These are phyloP conservation scores for Populus deltoides DNA, from an alignment of 345 rosid genomes.

Conservation along the genomic window DNA sequence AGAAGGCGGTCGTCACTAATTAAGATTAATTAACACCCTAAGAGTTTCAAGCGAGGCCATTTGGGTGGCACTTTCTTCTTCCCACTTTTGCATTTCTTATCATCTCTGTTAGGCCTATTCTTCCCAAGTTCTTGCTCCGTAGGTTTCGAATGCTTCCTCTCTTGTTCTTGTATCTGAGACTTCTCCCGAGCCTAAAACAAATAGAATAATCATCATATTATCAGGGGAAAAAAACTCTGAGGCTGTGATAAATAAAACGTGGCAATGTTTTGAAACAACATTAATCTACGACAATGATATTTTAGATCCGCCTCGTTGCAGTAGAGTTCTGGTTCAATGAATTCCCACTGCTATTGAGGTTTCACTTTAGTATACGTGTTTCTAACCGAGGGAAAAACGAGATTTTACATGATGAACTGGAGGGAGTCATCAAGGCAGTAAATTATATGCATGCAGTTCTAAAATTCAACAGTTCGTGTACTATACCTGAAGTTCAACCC, in stretches of 20 bases:
- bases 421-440: neutral
- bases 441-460: neutral
- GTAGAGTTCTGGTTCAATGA: too few relatives aligned
- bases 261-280: too few relatives aligned
- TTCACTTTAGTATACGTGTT: too few relatives aligned
- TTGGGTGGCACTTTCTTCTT: constrained; percentile 33
- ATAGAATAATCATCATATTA: too few relatives aligned
- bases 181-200: constrained; percentile 8
- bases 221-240: too few relatives aligned
- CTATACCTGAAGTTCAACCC: constrained; percentile 26
- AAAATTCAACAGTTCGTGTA: neutral
- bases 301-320: too few relatives aligned
- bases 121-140: constrained; percentile 20
- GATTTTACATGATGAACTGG: too few relatives aligned
- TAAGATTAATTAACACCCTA: constrained; percentile 42
- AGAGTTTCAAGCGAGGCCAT: constrained; percentile 43
- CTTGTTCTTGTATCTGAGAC: neutral
- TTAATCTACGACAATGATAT: too few relatives aligned
- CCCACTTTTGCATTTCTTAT: constrained; percentile 27
- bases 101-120: constrained; percentile 12
- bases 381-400: too few relatives aligned
- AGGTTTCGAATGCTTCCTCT: constrained; percentile 7
- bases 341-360: too few relatives aligned
- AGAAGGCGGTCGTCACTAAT: too few relatives aligned
- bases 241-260: too few relatives aligned